These are phyloP conservation scores for Emericellopsis terricola DNA, from an alignment of 495 filamentous ascomycete genomes.

Conservation along the genomic window DNA sequence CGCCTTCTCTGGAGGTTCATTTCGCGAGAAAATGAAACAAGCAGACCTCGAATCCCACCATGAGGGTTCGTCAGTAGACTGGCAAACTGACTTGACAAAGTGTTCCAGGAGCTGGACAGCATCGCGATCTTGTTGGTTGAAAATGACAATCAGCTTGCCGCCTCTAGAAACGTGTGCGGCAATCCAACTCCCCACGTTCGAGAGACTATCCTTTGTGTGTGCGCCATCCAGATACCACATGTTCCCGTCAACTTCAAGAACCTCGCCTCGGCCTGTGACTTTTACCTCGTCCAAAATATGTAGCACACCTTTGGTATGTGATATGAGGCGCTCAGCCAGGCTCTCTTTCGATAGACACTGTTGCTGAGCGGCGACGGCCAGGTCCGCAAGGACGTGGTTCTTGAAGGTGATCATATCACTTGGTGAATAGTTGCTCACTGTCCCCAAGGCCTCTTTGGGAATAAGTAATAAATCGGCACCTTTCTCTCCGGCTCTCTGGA, in stretches of 20 bases:
- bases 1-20: conserved; percentile 11
- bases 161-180: conserved; percentile 14
- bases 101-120: conserved; percentile 36
- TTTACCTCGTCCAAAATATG: conserved; percentile 46
- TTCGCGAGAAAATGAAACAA: conserved; percentile 25
- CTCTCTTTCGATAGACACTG: too few relatives aligned
- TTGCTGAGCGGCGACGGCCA: too few relatives aligned
- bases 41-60: too few relatives aligned
- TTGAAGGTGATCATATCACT: too few relatives aligned
- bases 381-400: conserved; percentile 25
- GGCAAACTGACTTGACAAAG: too few relatives aligned
- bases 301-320: too few relatives aligned
- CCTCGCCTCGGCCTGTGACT: conserved; percentile 62
- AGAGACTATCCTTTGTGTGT: conserved; percentile 71
- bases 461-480: conserved; percentile 14
- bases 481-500: conserved; percentile 19
- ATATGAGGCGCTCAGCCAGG: conserved; percentile 30
- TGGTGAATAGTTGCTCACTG: conserved; percentile 22
- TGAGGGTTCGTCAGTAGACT: too few relatives aligned
- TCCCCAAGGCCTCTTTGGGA: conserved; percentile 16
- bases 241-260: conserved; percentile 28
- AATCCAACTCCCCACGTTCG: conserved; percentile 59
- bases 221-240: conserved; percentile 83
- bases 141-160: conserved; percentile 41
- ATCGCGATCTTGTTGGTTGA: conserved; percentile 88